Evolutionary conservation across 805 yeast species (phyloP).

Genomic region (Ogataea nakhonphanomensis): DNA sequence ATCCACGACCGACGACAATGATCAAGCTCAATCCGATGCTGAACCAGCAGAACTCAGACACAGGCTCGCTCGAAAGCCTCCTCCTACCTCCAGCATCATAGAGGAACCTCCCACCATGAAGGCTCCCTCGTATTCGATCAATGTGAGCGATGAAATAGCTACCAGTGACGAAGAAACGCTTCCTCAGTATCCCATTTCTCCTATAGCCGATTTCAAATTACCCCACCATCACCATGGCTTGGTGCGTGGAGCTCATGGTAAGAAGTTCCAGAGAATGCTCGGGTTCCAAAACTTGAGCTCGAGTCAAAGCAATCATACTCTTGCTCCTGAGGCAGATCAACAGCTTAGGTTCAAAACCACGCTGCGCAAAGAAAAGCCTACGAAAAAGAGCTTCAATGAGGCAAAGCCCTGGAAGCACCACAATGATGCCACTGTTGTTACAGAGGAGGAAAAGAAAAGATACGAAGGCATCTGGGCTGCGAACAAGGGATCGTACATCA

Average conservation of each 20-base stretch:
- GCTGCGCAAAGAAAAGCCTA: conserved; percentile 39
- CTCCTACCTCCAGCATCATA: conserved; percentile 8
- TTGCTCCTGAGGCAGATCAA: conserved; percentile 7
- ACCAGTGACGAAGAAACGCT: conserved; percentile 8
- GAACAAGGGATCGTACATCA: conserved; percentile 64
- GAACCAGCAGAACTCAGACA: not conserved
- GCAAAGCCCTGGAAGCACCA: conserved; percentile 95
- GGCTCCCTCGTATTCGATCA: not conserved
- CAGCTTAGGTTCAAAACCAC: conserved; percentile 48
- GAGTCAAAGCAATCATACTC: conserved; percentile 4
- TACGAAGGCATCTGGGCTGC: conserved; percentile 95
- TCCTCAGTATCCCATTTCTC: conserved; percentile 23
- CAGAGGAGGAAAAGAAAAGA: conserved; percentile 71
- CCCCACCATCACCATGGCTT: conserved; percentile 26
- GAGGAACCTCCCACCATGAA: not conserved
- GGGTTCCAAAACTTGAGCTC: conserved; percentile 19
- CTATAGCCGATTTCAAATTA: conserved; percentile 10
- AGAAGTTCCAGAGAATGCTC: conserved; percentile 22
- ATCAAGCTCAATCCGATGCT: not conserved
- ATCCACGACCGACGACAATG: not conserved
- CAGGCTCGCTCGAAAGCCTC: conserved; percentile 16
- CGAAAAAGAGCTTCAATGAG: conserved; percentile 58
- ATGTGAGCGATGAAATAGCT: not conserved
- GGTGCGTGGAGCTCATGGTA: conserved; percentile 21
- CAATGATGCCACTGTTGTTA: conserved; percentile 45